Evolutionary conservation across 1,284 basidiomycete genomes (phyloP).

Genomic region (Leccinum ambiguum): DNA sequence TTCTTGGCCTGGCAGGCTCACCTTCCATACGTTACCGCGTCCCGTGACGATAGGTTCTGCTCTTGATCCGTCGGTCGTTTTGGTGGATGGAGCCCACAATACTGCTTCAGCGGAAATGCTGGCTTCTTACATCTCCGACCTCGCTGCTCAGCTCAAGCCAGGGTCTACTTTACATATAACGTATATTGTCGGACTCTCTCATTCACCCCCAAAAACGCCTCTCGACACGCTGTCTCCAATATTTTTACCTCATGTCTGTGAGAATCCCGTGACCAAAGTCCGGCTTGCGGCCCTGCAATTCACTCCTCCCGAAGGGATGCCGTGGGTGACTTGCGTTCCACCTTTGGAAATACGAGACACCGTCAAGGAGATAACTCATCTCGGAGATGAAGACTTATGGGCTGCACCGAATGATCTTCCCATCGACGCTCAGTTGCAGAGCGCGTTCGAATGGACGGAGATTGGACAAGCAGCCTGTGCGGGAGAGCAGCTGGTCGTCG

Average conservation of each 20-base stretch:
- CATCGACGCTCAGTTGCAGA: slow-evolving; percentile 29
- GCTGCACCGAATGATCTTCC: slow-evolving; percentile 32
- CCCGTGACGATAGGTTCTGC: slow-evolving; percentile 20
- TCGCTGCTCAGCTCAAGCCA: slow-evolving; percentile 26
- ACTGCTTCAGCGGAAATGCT: slow-evolving; percentile 77
- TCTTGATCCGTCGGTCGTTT: slow-evolving; percentile 41
- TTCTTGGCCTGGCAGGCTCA: slow-evolving; percentile 84
- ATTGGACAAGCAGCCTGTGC: slow-evolving; percentile 8
- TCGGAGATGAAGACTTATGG: slow-evolving; percentile 44
- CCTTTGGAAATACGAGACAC: slow-evolving; percentile 47
- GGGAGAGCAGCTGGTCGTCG: slow-evolving; percentile 50
- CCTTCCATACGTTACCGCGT: slow-evolving; percentile 55
- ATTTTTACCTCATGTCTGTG: slow-evolving; percentile 36
- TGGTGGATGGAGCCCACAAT: slow-evolving; percentile 97
- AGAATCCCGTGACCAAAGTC: slow-evolving; percentile 31
- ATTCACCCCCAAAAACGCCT: slow-evolving; percentile 81
- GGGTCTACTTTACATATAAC: slow-evolving; percentile 44
- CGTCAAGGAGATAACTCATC: slow-evolving; percentile 40
- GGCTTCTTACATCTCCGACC: slow-evolving; percentile 62
- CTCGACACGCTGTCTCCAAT: slow-evolving; percentile 68
- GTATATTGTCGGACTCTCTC: slow-evolving; percentile 76
- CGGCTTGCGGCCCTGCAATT: slow-evolving; percentile 62
- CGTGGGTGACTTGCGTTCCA: slow-evolving; percentile 77
- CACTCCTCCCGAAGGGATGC: slow-evolving; percentile 84
- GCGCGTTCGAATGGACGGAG: slow-evolving; percentile 48